Percentiles rank a stretch among this genome's conserved stretches.
Conservation (phyloP, 1,284 basidiomycete genomes). For the Tetrapyrgos nigripes region DNA sequence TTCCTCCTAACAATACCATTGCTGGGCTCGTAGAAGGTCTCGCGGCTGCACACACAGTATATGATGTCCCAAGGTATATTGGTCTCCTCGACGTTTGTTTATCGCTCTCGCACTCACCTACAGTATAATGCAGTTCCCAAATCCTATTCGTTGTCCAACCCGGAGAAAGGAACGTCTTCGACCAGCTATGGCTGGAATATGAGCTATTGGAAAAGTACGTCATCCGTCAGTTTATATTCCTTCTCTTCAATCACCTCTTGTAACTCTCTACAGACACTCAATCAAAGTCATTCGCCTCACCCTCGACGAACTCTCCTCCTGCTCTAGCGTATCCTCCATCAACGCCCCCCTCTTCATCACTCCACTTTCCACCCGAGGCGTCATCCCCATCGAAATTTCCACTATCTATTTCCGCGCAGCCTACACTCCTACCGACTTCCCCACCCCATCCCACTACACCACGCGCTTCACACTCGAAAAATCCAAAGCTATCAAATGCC, state of each 20-base stretch:
- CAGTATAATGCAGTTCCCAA: slow-evolving; percentile 56
- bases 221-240: background rate
- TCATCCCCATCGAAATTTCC: slow-evolving; percentile 72
- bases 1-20: slow-evolving; percentile 81
- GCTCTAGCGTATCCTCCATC: slow-evolving; percentile 56
- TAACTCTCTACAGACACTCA: slow-evolving; percentile 58
- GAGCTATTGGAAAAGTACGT: slow-evolving; percentile 77
- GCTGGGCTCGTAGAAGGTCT: slow-evolving; percentile 78
- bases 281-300: slow-evolving; percentile 81
- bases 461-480: slow-evolving; percentile 82
- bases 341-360: slow-evolving; percentile 35
- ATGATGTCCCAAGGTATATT: slow-evolving; percentile 60
- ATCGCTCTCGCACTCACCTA: slow-evolving; percentile 1
- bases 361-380: slow-evolving; percentile 49
- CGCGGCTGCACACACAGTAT: slow-evolving; percentile 81
- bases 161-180: slow-evolving; percentile 95
- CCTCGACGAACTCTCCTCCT: slow-evolving; percentile 66
- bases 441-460: slow-evolving; percentile 63
- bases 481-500: slow-evolving; percentile 91
- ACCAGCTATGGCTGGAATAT: slow-evolving; percentile 91
- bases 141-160: slow-evolving; percentile 92
- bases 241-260: slow-evolving; percentile 1
- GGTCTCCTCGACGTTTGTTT: background rate
- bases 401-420: slow-evolving; percentile 89
- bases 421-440: slow-evolving; percentile 88